Percentiles rank a stretch among this genome's conserved stretches.
Evolutionary conservation across 257 asterid species (phyloP).

Genomic region (Asclepias syriaca): DNA sequence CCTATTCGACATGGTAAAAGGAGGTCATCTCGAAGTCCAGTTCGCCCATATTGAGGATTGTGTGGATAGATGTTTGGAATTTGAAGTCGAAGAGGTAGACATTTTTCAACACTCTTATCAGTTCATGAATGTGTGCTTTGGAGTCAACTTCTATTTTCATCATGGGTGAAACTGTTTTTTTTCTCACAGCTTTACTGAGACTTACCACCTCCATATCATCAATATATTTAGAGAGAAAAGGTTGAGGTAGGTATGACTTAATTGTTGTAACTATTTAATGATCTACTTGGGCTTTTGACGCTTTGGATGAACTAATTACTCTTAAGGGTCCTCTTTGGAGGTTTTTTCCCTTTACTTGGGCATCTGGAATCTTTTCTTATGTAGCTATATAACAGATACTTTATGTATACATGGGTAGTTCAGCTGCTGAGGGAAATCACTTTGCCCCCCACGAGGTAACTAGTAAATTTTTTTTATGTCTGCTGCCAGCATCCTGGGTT

Average conservation of each 20-base stretch:
- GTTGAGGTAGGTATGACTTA: conserved; percentile 66
- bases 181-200: conserved; percentile 90
- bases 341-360: conserved; percentile 27
- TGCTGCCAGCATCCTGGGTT: conserved; percentile 21
- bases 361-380: conserved; percentile 10
- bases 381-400: conserved; percentile 23
- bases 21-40: conserved; percentile 72
- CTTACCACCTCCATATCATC: conserved; percentile 70
- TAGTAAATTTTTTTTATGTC: conserved; percentile 21
- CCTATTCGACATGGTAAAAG: conserved; percentile 58
- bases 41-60: conserved; percentile 46
- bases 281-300: conserved; percentile 14
- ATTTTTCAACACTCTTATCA: conserved; percentile 36
- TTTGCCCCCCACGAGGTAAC: conserved; percentile 36
- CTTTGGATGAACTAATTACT: conserved; percentile 17
- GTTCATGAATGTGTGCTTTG: conserved; percentile 56
- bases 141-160: conserved; percentile 42
- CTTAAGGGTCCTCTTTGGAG: conserved; percentile 8
- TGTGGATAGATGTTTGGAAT: conserved; percentile 41
- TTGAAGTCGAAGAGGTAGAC: conserved; percentile 85
- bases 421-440: conserved; percentile 35
- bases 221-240: conserved; percentile 60
- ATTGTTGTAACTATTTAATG: conserved; percentile 25
- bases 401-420: conserved; percentile 31
- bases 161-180: conserved; percentile 67